These are phyloP conservation scores for Ustilago hordei DNA, from an alignment of 1,284 basidiomycete species.

Conservation along the genomic window DNA sequence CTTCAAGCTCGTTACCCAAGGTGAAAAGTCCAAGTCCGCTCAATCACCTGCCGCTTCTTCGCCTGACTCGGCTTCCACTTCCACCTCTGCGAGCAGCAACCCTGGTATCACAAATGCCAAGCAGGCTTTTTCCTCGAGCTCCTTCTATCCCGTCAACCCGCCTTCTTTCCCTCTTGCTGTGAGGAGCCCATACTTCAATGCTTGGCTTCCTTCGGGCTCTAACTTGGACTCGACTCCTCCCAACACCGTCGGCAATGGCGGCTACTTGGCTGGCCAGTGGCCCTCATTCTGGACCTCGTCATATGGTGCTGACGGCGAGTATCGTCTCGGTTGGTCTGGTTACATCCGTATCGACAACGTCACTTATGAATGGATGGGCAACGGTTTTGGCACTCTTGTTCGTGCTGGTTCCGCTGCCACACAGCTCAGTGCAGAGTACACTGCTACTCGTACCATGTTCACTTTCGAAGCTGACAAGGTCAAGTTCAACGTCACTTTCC, in stretches of 20 bases:
- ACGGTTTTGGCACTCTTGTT: constrained; percentile 62
- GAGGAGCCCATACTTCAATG: constrained; percentile 60
- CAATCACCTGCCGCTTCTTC: constrained; percentile 11
- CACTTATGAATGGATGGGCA: constrained; percentile 66
- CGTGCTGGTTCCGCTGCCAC: constrained; percentile 54
- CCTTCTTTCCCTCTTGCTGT: constrained; percentile 64
- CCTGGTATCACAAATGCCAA: constrained; percentile 43
- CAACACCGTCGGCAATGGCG: constrained; percentile 62
- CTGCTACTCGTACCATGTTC: constrained; percentile 65
- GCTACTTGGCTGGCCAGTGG: constrained; percentile 61
- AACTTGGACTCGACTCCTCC: constrained; percentile 52
- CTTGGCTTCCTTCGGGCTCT: constrained; percentile 61
- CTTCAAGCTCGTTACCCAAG: constrained; percentile 37
- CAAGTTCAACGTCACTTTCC: constrained; percentile 64
- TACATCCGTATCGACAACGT: constrained; percentile 60
- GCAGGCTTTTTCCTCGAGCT: constrained; percentile 44
- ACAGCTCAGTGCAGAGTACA: constrained; percentile 63
- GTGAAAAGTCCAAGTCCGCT: constrained; percentile 11
- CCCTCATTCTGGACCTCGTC: constrained; percentile 64
- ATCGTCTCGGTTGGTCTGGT: constrained; percentile 61
- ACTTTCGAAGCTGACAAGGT: constrained; percentile 62
- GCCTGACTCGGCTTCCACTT: constrained; percentile 20
- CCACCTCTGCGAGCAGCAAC: constrained; percentile 22
- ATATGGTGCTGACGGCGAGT: constrained; percentile 65
- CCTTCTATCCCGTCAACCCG: constrained; percentile 62